phyloP scores from a whole-genome alignment of 148 eudicot genomes.

The Rhododendron griersonianum region DNA sequence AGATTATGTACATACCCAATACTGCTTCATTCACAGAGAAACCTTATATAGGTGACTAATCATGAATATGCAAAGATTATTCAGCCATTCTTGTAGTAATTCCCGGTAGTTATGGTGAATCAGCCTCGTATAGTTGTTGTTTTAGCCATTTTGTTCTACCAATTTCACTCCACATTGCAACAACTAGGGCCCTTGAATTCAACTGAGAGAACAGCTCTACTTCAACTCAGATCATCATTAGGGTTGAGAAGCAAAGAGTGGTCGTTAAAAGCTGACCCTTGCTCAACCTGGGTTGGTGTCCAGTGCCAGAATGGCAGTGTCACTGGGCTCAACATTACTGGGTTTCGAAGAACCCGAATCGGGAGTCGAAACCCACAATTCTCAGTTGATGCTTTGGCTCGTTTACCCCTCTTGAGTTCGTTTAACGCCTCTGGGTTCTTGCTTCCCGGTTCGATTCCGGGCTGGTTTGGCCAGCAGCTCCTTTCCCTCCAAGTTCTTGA shows the following conservation, averaged over 20 bases:
- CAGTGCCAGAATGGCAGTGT: conserved; percentile 63
- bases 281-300: conserved; percentile 64
- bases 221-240: conserved; percentile 73
- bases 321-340: conserved; percentile 69
- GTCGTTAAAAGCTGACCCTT: conserved; percentile 83
- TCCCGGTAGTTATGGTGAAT: conserved; percentile 6
- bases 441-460: conserved; percentile 73
- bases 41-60: background rate
- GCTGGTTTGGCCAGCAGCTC: conserved; percentile 57
- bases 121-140: background rate
- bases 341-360: conserved; percentile 75
- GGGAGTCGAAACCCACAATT: conserved; percentile 74
- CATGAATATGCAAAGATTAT: conserved; percentile 7
- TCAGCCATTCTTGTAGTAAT: background rate
- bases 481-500: conserved; percentile 53
- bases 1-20: background rate
- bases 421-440: conserved; percentile 77
- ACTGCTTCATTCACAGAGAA: background rate
- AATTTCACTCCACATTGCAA: conserved; percentile 44
- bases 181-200: conserved; percentile 24
- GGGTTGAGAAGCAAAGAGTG: conserved; percentile 75
- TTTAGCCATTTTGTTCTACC: conserved; percentile 20
- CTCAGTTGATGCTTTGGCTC: conserved; percentile 59
- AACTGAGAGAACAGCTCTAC: conserved; percentile 45
- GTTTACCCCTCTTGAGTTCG: conserved; percentile 50